phyloP scores from a whole-genome alignment of 2,329 filamentous ascomycete genomes.

The Colletotrichum limetticola region DNA sequence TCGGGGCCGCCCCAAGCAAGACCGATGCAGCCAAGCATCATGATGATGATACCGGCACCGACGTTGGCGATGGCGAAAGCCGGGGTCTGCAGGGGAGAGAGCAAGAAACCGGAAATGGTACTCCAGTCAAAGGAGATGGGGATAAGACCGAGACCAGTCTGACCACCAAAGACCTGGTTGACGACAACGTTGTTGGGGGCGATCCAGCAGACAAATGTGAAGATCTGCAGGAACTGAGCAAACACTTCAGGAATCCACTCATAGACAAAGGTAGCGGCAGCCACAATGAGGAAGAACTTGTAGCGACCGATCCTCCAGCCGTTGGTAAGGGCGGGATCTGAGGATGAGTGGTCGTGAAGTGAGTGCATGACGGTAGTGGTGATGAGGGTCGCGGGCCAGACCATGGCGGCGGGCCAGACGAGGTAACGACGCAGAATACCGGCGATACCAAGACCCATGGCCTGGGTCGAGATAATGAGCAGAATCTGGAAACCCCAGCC shows the following conservation, averaged over 20 bases:
- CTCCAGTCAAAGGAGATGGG: conserved; percentile 70
- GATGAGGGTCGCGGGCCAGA: conserved; percentile 67
- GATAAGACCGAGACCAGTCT: conserved; percentile 67
- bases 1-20: conserved; percentile 60
- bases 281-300: conserved; percentile 69
- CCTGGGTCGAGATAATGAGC: conserved; percentile 64
- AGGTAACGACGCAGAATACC: conserved; percentile 65
- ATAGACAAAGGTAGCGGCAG: conserved; percentile 60
- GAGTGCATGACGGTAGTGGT: conserved; percentile 63
- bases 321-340: conserved; percentile 60
- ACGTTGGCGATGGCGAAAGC: conserved; percentile 69
- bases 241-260: conserved; percentile 32
- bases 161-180: conserved; percentile 72
- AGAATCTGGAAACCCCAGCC: conserved; percentile 65
- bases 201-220: conserved; percentile 71
- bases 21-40: conserved; percentile 61
- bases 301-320: conserved; percentile 75
- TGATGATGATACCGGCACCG: conserved; percentile 62
- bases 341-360: conserved; percentile 56
- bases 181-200: conserved; percentile 69
- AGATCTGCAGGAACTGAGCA: conserved; percentile 46
- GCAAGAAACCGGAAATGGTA: conserved; percentile 58
- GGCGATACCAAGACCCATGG: conserved; percentile 68
- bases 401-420: conserved; percentile 65
- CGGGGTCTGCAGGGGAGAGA: conserved; percentile 61